Evolutionary conservation across 352 stramenopile species (phyloP).

Genomic region (Globisporangium orthogonon): DNA sequence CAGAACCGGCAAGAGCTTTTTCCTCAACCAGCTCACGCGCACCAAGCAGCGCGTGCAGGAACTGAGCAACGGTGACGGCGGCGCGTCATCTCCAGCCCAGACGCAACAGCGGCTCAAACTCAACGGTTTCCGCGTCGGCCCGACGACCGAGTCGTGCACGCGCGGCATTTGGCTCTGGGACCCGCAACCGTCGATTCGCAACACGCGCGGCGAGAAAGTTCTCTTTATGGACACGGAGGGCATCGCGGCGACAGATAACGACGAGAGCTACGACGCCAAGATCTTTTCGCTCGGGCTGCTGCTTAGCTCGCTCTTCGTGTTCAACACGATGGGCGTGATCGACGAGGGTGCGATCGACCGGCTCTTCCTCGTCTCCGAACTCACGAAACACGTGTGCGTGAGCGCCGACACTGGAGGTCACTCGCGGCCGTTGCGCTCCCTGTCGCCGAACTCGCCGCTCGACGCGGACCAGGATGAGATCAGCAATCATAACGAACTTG

Average conservation of each 20-base stretch:
- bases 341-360: conserved; percentile 82
- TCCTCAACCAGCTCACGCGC: conserved; percentile 74
- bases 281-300: conserved; percentile 82
- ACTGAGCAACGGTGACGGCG: background rate
- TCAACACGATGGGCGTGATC: conserved; percentile 88
- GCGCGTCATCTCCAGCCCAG: too few species aligned
- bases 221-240: conserved; percentile 84
- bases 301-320: conserved; percentile 79
- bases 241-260: conserved; percentile 80
- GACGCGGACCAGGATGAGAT: conserved; percentile 2
- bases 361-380: conserved; percentile 78
- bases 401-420: conserved; percentile 26
- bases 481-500: background rate
- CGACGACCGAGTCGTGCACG: conserved; percentile 83
- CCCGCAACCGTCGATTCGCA: conserved; percentile 44
- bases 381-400: conserved; percentile 80
- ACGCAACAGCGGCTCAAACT: background rate
- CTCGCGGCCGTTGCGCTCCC: background rate
- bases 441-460: background rate
- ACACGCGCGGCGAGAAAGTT: conserved; percentile 52
- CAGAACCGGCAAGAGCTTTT: conserved; percentile 86
- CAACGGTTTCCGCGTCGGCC: conserved; percentile 60
- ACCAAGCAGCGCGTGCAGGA: conserved; percentile 1
- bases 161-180: conserved; percentile 85
- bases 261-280: conserved; percentile 86